A percentile compares a stretch with the other conserved stretches of the same genome.
phyloP scores from a whole-genome alignment of 345 rosid species.

The Raphanus raphanistrum region DNA sequence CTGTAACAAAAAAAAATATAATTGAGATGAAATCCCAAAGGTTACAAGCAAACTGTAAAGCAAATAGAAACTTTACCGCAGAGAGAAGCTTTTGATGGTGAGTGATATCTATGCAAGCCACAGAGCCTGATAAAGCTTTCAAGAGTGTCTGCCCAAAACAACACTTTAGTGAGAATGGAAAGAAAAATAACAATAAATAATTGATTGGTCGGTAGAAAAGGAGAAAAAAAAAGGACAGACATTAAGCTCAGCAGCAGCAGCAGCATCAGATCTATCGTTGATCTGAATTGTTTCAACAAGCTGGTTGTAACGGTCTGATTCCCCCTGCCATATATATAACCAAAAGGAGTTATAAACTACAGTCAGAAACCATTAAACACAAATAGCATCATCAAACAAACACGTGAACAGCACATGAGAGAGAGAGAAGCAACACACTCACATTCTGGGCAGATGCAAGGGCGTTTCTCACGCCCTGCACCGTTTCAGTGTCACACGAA shows the following conservation, averaged over 20 bases:
- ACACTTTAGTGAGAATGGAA: background rate
- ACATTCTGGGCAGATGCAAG: conserved; percentile 47
- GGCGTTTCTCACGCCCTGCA: conserved; percentile 54
- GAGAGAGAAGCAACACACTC: conserved; percentile 5
- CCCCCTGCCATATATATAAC: conserved; percentile 47
- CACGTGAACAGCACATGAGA: background rate
- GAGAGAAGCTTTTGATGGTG: conserved; percentile 64
- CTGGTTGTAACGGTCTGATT: conserved; percentile 51
- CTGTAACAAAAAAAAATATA: conserved; percentile 36
- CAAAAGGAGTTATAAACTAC: background rate
- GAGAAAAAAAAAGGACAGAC: conserved; percentile 32
- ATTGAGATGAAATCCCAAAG: background rate
- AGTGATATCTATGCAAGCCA: conserved; percentile 58
- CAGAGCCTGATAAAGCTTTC: conserved; percentile 68
- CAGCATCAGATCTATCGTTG: conserved; percentile 42
- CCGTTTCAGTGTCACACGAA: conserved; percentile 50
- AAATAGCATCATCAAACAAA: conserved; percentile 6
- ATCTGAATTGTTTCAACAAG: conserved; percentile 65
- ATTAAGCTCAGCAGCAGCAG: conserved; percentile 80
- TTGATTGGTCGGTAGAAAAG: background rate
- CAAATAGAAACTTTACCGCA: conserved; percentile 50
- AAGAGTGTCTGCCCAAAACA: conserved; percentile 54
- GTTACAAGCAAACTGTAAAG: background rate
- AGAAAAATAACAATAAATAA: background rate
- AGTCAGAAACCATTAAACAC: conserved; percentile 10